Base-by-base conservation (phyloP, 2,329 filamentous ascomycete species). In the Phyllosticta paracitricarpa region DNA sequence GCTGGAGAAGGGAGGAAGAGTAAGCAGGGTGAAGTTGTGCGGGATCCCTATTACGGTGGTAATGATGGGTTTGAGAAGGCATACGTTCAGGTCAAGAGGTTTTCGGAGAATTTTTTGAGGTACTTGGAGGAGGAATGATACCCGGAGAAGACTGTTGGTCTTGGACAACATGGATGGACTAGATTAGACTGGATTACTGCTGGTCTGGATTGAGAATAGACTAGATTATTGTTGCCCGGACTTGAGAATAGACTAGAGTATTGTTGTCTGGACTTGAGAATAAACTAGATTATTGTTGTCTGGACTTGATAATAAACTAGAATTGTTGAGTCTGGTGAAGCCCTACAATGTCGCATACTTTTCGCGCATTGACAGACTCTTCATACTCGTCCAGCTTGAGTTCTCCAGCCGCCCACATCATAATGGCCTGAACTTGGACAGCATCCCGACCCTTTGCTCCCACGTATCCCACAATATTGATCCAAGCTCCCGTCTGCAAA, bases 21-120 rank as follows among this genome's bases (percentile, higher is more conserved):
- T 17, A 82, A 71, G 67, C 68, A 63, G 64, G 22, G 89, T 0
- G 71, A 96, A 77, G 82, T 89, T 56, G 86, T 97, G 8, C 79
- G 83, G 62, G 94, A 97, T 73, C 94, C 94, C 14, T 99, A 97
- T 76, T 97, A 97, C 73, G 91, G 90, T n/a, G 91, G 84, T 12
- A 77, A 79, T 3, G 83, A 89, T 66, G 91, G 91, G 1, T 97
- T 97, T 71, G 84, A 88, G 68, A 84, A 82, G 69, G 90, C 91
- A n/a, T 97, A 89, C 75, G 85, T 93, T 76, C 92, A 97, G 79
- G 87, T 88, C 64, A 77, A 81, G 63, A 80, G 88, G 64, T 96
- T 95, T 72, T 87, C 89, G 2, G 82, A 80, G 71, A 91, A 88
- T 61, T 91, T 97, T 68, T 68, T 96, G 65, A 79, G 81, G 68